These are phyloP conservation scores for Peziza echinospora DNA, from an alignment of 495 filamentous ascomycete genomes.

Conservation along the genomic window DNA sequence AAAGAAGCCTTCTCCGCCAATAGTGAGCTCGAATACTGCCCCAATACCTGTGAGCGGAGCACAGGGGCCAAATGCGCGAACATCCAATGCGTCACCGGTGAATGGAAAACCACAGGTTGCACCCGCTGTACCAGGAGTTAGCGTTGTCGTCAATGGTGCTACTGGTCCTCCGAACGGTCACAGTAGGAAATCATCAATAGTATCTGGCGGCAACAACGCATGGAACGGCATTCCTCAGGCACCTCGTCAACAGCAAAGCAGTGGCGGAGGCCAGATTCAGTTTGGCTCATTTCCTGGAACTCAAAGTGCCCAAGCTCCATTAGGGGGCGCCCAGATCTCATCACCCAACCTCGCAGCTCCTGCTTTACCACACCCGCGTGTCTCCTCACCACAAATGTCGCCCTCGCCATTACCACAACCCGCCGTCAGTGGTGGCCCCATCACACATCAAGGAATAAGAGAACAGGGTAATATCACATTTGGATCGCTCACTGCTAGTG, in stretches of 20 bases:
- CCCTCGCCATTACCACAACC: constrained; percentile 16
- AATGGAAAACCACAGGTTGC: constrained; percentile 18
- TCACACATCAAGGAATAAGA: neutral
- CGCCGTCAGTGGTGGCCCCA: constrained; percentile 2
- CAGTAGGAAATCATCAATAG: constrained; percentile 17
- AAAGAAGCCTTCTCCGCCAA: constrained; percentile 9
- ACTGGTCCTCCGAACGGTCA: constrained; percentile 15
- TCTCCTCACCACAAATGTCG: constrained; percentile 17
- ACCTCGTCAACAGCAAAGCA: neutral
- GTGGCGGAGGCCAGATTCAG: constrained; percentile 9
- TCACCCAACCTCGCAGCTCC: constrained; percentile 19
- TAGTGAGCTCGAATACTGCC: neutral
- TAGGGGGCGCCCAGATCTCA: constrained; percentile 15
- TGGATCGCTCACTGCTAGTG: neutral
- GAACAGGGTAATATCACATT: neutral
- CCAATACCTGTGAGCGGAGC: constrained; percentile 13
- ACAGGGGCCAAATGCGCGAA: constrained; percentile 19
- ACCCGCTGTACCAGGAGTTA: neutral
- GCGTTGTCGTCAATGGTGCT: constrained; percentile 14
- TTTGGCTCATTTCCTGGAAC: constrained; percentile 16
- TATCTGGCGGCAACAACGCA: constrained; percentile 12
- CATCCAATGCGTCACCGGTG: constrained; percentile 17
- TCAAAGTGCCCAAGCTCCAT: constrained; percentile 10
- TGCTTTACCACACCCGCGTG: constrained; percentile 15
- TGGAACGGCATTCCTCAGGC: constrained; percentile 12